Evolutionary conservation across 176 grass and related monocot species (phyloP).

Genomic region (Zoysia japonica): DNA sequence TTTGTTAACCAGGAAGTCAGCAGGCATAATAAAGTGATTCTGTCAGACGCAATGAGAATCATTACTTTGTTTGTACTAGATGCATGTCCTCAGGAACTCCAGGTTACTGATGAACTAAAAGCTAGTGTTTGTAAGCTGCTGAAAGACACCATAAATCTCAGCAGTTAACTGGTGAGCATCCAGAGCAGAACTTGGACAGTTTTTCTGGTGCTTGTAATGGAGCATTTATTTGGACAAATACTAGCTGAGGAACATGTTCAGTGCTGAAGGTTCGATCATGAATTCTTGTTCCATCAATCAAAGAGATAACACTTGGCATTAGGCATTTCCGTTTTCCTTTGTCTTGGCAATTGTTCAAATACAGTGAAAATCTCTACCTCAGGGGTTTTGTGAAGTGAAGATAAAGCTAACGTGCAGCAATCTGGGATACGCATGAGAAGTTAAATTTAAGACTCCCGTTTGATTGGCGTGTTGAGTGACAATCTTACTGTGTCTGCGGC

Average conservation of each 20-base stretch:
- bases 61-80: conserved; percentile 56
- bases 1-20: conserved; percentile 62
- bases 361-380: background rate
- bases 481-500: background rate
- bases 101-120: conserved; percentile 52
- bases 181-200: background rate
- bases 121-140: conserved; percentile 61
- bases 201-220: background rate
- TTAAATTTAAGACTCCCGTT: background rate
- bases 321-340: background rate
- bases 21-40: conserved; percentile 67
- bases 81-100: conserved; percentile 39
- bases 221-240: conserved; percentile 21
- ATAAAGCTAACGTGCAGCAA: background rate
- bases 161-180: conserved; percentile 33
- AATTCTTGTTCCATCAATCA: background rate
- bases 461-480: background rate
- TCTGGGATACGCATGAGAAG: background rate
- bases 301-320: background rate
- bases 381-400: background rate
- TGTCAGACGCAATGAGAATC: conserved; percentile 18
- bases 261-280: background rate
- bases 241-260: background rate
- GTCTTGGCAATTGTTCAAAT: background rate
- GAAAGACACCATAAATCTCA: conserved; percentile 78